Conservation (phyloP, 2,329 filamentous ascomycete genomes). For the Basipetospora chlamydospora region DNA sequence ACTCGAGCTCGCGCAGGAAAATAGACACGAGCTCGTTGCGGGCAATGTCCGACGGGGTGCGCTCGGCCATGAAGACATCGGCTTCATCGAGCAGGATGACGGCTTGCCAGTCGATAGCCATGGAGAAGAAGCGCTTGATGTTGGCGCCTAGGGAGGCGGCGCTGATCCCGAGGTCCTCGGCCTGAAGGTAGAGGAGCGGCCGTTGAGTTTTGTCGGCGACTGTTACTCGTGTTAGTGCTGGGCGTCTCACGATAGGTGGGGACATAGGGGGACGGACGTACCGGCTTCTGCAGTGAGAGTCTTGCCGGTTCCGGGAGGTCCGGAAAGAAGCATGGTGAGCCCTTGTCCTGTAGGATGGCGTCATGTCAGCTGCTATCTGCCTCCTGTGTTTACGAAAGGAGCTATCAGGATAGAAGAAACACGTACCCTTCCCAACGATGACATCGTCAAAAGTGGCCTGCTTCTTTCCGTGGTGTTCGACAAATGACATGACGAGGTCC, state of each 20-base stretch:
- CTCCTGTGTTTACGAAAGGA: too few species aligned
- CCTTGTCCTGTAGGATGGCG: slow-evolving; percentile 17
- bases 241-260: neutral
- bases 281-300: slow-evolving; percentile 65
- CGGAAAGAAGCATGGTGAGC: slow-evolving; percentile 29
- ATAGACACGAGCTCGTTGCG: slow-evolving; percentile 34
- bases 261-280: neutral
- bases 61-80: slow-evolving; percentile 35
- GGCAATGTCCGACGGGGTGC: slow-evolving; percentile 27
- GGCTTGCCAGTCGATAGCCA: slow-evolving; percentile 34
- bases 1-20: slow-evolving; percentile 30
- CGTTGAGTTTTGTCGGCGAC: slow-evolving; percentile 26
- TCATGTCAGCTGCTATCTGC: neutral
- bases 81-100: slow-evolving; percentile 38
- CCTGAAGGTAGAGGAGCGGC: slow-evolving; percentile 30
- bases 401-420: neutral
- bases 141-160: slow-evolving; percentile 29
- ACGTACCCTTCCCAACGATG: slow-evolving; percentile 22
- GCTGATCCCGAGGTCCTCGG: slow-evolving; percentile 31
- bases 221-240: neutral
- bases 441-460: slow-evolving; percentile 20
- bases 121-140: slow-evolving; percentile 29
- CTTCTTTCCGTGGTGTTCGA: slow-evolving; percentile 24
- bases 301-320: slow-evolving; percentile 77
- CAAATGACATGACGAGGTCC: slow-evolving; percentile 30